These are phyloP conservation scores for Lipomyces kockii DNA, from an alignment of 805 yeast species.

Conservation along the genomic window DNA sequence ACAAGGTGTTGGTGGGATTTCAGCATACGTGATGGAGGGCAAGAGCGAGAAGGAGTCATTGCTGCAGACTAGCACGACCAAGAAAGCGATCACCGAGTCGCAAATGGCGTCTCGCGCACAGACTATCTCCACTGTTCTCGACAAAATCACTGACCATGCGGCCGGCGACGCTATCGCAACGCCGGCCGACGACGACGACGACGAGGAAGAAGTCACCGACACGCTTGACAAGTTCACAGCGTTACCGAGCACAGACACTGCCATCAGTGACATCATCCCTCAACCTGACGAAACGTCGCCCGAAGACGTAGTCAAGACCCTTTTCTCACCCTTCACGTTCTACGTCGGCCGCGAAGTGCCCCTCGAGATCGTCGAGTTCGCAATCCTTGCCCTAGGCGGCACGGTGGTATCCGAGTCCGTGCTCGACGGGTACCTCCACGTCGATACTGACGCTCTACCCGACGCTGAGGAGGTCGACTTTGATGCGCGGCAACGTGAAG, in stretches of 20 bases:
- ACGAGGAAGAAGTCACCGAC: slow-evolving; percentile 42
- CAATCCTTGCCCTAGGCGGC: slow-evolving; percentile 87
- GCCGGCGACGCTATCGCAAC: slow-evolving; percentile 61
- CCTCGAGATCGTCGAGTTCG: slow-evolving; percentile 84
- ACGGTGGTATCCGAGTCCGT: slow-evolving; percentile 83
- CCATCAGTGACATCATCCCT: slow-evolving; percentile 35
- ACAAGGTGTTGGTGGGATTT: slow-evolving; percentile 88
- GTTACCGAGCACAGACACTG: slow-evolving; percentile 37
- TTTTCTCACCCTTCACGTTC: slow-evolving; percentile 78
- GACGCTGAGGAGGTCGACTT: slow-evolving; percentile 31
- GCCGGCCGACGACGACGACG: slow-evolving; percentile 47
- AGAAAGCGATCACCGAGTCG: slow-evolving; percentile 21
- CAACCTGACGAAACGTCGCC: slow-evolving; percentile 43
- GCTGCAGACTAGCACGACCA: slow-evolving; percentile 42
- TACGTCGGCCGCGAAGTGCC: slow-evolving; percentile 96
- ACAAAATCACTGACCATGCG: slow-evolving; percentile 23
- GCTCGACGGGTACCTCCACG: slow-evolving; percentile 64
- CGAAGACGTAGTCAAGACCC: slow-evolving; percentile 57
- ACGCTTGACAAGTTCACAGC: slow-evolving; percentile 36
- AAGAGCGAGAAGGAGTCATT: slow-evolving; percentile 35
- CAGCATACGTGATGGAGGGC: slow-evolving; percentile 74
- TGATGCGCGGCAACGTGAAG: slow-evolving; percentile 18
- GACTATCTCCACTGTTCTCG: slow-evolving; percentile 22
- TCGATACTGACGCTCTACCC: slow-evolving; percentile 46
- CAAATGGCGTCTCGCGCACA: slow-evolving; percentile 27